These are phyloP conservation scores for Zygosaccharomyces lentus DNA, from an alignment of 805 yeast species.

Conservation along the genomic window DNA sequence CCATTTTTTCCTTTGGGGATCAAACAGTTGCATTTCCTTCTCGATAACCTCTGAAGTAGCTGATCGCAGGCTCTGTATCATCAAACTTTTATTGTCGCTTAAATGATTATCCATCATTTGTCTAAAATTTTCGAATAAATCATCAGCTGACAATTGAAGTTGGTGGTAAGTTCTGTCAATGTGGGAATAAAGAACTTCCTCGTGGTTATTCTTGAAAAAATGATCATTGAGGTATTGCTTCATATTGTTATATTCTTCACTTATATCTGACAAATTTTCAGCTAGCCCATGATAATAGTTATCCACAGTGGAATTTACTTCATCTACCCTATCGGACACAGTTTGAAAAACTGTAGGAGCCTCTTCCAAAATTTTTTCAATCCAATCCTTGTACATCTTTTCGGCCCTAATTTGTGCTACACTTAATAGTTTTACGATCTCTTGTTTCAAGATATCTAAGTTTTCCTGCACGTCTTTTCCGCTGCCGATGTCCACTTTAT, in stretches of 20 bases:
- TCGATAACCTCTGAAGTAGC: slow-evolving; percentile 30
- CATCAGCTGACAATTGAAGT: slow-evolving; percentile 24
- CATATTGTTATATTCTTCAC: slow-evolving; percentile 32
- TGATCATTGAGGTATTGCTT: slow-evolving; percentile 30
- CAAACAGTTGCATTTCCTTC: slow-evolving; percentile 28
- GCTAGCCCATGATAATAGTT: slow-evolving; percentile 22
- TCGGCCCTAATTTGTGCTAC: slow-evolving; percentile 19
- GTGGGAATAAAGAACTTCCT: slow-evolving; percentile 24
- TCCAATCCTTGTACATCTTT: slow-evolving; percentile 23
- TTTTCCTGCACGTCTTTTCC: slow-evolving; percentile 15
- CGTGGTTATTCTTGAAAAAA: slow-evolving; percentile 30
- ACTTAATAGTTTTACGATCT: slow-evolving; percentile 17
- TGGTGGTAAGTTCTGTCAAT: slow-evolving; percentile 24
- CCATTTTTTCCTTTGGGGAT: slow-evolving; percentile 31
- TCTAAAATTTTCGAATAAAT: slow-evolving; percentile 20
- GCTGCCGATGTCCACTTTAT: slow-evolving; percentile 1
- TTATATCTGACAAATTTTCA: slow-evolving; percentile 29
- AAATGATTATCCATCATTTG: slow-evolving; percentile 24
- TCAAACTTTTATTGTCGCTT: slow-evolving; percentile 22
- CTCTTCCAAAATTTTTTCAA: slow-evolving; percentile 22
- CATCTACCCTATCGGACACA: slow-evolving; percentile 18
- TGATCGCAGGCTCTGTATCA: slow-evolving; percentile 25
- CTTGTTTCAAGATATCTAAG: slow-evolving; percentile 19
- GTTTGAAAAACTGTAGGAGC: slow-evolving; percentile 22
- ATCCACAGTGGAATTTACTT: slow-evolving; percentile 17